A percentile compares a stretch with the other conserved stretches of the same genome.
These are phyloP conservation scores for Xylaria scruposa DNA, from an alignment of 495 filamentous ascomycete genomes.

Conservation along the genomic window DNA sequence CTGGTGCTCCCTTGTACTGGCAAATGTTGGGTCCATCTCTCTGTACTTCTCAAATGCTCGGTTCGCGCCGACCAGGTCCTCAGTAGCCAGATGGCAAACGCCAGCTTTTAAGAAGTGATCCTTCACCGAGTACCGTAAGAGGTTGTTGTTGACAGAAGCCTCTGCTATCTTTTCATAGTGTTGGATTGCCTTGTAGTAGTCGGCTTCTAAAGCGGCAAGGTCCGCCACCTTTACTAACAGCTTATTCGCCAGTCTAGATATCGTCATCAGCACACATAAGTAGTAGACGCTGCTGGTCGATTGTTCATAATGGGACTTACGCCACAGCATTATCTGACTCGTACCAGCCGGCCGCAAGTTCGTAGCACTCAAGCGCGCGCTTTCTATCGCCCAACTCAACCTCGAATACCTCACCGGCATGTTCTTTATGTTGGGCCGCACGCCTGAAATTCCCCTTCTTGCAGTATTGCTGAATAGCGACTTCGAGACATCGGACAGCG, in stretches of 20 bases:
- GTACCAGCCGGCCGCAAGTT: conserved; percentile 84
- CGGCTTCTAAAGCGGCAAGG: conserved; percentile 75
- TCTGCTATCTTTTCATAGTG: conserved; percentile 81
- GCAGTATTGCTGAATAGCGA: conserved; percentile 80
- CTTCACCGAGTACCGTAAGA: conserved; percentile 91
- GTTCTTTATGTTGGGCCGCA: conserved; percentile 86
- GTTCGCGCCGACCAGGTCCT: conserved; percentile 75
- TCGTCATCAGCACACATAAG: conserved; percentile 29
- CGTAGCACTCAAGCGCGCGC: conserved; percentile 77
- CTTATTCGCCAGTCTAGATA: conserved; percentile 80
- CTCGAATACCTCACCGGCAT: conserved; percentile 83
- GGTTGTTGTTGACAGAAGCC: conserved; percentile 72
- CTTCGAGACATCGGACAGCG: conserved; percentile 74
- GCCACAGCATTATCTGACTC: conserved; percentile 85
- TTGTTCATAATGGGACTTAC: conserved; percentile 54
- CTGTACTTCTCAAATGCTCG: conserved; percentile 81
- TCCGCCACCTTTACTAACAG: conserved; percentile 88
- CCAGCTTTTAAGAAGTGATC: conserved; percentile 92
- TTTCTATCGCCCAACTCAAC: conserved; percentile 76
- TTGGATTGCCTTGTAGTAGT: conserved; percentile 82
- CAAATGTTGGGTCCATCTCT: conserved; percentile 80
- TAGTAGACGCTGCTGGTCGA: neutral
- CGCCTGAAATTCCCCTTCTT: conserved; percentile 85
- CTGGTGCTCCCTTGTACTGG: conserved; percentile 76
- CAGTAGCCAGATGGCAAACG: conserved; percentile 78